Evolutionary conservation across 352 stramenopile genomes (phyloP).

Genomic region (Phytophthora megakarya): DNA sequence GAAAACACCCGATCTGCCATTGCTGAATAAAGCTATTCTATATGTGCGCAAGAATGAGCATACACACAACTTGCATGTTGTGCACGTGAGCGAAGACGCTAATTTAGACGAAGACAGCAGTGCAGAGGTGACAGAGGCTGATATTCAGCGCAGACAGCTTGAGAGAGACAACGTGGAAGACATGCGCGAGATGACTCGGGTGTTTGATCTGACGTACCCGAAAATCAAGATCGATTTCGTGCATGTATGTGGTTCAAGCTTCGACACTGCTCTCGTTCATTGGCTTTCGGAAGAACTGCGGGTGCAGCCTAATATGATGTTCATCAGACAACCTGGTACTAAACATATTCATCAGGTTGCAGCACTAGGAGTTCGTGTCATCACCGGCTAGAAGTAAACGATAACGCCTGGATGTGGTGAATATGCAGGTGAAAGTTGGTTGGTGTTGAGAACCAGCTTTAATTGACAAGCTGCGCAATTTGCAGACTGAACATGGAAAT

Average conservation of each 20-base stretch:
- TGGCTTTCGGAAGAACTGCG: constrained; percentile 79
- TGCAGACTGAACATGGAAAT: no score
- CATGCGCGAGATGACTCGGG: constrained; percentile 72
- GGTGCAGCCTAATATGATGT: constrained; percentile 93
- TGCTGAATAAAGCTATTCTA: constrained; percentile 94
- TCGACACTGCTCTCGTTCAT: constrained; percentile 86
- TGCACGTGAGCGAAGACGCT: constrained; percentile 73
- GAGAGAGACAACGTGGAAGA: constrained; percentile 58
- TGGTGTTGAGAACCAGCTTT: no score
- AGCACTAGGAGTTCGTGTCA: constrained; percentile 86
- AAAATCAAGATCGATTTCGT: constrained; percentile 93
- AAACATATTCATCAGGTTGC: constrained; percentile 91
- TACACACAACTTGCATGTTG: constrained; percentile 90
- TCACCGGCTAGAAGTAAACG: constrained; percentile 58
- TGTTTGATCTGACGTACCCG: constrained; percentile 92
- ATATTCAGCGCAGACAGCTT: constrained; percentile 35
- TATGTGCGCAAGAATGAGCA: constrained; percentile 94
- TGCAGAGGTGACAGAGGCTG: constrained; percentile 46
- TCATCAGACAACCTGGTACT: constrained; percentile 90
- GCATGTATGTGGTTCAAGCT: constrained; percentile 61
- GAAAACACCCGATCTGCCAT: constrained; percentile 85
- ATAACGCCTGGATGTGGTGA: no score
- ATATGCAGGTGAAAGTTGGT: no score
- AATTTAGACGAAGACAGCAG: constrained; percentile 33
- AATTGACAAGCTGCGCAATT: no score